These are phyloP conservation scores for Trichosporon ovoides DNA, from an alignment of 1,284 basidiomycete species.

Conservation along the genomic window DNA sequence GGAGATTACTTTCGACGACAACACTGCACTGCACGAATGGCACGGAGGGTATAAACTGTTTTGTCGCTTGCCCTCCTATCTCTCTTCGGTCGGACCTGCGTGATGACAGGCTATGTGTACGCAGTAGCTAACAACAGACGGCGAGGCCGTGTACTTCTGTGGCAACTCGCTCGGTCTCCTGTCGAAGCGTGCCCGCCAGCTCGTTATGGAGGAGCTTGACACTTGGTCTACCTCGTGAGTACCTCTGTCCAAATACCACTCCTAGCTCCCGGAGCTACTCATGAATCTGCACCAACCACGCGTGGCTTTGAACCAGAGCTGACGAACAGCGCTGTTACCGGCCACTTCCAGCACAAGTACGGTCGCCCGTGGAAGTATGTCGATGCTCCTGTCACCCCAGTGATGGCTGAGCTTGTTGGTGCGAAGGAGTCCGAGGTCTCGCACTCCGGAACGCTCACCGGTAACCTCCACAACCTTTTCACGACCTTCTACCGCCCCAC, in stretches of 20 bases:
- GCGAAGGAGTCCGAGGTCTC: constrained; percentile 83
- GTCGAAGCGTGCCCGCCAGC: constrained; percentile 63
- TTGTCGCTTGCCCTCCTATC: too few relatives aligned
- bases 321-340: constrained; percentile 68
- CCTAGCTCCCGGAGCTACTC: too few relatives aligned
- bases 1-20: too few relatives aligned
- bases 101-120: too few relatives aligned
- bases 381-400: constrained; percentile 64
- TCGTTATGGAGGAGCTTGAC: constrained; percentile 76
- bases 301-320: neutral
- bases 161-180: constrained; percentile 91
- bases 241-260: too few relatives aligned
- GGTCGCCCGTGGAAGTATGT: constrained; percentile 77
- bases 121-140: constrained; percentile 28
- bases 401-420: constrained; percentile 80
- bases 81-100: too few relatives aligned
- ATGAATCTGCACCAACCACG: too few relatives aligned
- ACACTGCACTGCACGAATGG: too few relatives aligned
- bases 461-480: constrained; percentile 92
- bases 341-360: constrained; percentile 85
- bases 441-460: constrained; percentile 88
- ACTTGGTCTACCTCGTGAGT: constrained; percentile 77
- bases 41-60: too few relatives aligned
- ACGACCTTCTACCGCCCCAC: constrained; percentile 90
- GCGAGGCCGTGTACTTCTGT: constrained; percentile 70